Percentiles rank a stretch among this genome's conserved stretches.
Conservation (phyloP, 2,329 filamentous ascomycete genomes). For the Cladosporium velox region DNA sequence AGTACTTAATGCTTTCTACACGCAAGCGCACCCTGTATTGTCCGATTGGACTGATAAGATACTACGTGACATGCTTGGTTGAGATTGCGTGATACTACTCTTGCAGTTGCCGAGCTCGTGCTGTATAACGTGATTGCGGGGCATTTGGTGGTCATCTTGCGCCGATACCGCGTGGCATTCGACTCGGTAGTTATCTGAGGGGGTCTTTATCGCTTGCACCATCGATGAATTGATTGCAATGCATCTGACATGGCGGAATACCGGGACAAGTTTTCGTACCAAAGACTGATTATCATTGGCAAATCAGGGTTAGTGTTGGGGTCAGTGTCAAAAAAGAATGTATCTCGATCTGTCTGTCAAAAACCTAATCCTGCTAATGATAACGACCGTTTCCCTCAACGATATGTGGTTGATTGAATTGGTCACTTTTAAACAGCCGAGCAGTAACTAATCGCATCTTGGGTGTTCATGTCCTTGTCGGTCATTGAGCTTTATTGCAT, state of each 20-base stretch:
- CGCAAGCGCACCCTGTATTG: neutral
- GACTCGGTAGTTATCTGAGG: neutral
- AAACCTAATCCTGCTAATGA: too few species aligned
- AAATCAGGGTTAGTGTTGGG: neutral
- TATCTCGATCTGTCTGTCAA: too few species aligned
- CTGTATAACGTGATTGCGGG: slow-evolving; percentile 17
- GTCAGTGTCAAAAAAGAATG: neutral
- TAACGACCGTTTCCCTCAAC: too few species aligned
- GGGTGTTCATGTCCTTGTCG: too few species aligned
- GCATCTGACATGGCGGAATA: neutral
- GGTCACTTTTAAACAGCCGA: too few species aligned
- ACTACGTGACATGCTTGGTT: slow-evolving; percentile 5
- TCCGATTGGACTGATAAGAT: neutral
- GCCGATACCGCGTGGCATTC: neutral
- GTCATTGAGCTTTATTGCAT: too few species aligned
- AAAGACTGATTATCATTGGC: neutral
- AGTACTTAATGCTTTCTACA: neutral
- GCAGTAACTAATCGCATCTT: too few species aligned
- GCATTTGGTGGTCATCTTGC: neutral
- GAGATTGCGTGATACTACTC: slow-evolving; percentile 18
- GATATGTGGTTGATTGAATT: too few species aligned
- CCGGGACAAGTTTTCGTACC: neutral
- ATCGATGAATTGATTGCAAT: neutral
- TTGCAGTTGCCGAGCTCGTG: neutral
- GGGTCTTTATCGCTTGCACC: neutral